A percentile compares a stretch with the other conserved stretches of the same genome.
These are phyloP conservation scores for Xylaria arbuscula DNA, from an alignment of 2,329 filamentous ascomycete genomes.

Conservation along the genomic window DNA sequence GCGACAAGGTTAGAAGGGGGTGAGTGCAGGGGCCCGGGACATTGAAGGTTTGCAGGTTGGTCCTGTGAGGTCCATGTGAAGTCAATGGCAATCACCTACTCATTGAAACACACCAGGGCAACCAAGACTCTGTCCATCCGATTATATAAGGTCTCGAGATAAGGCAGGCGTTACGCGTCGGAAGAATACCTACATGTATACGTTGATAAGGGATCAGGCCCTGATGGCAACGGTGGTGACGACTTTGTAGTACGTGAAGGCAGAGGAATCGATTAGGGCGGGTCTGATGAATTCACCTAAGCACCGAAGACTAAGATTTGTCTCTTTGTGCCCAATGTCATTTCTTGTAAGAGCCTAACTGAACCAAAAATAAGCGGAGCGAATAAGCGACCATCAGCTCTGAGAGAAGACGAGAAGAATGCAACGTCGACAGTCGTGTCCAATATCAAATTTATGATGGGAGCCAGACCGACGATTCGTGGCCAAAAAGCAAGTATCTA, in stretches of 20 bases:
- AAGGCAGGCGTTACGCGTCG: not conserved
- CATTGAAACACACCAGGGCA: not conserved
- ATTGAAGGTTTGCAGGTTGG: constrained; percentile 7
- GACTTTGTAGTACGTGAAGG: constrained; percentile 11
- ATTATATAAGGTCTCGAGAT: not conserved
- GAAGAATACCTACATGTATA: not conserved
- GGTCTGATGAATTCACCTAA: constrained; percentile 18
- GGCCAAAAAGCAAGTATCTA: constrained; percentile 21
- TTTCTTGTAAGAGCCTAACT: constrained; percentile 34
- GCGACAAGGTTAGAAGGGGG: not conserved
- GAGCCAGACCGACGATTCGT: constrained; percentile 10
- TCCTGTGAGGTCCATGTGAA: constrained; percentile 10
- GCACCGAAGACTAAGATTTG: not conserved
- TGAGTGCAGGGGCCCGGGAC: constrained; percentile 4
- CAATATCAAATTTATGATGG: not conserved
- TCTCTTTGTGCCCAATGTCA: constrained; percentile 38
- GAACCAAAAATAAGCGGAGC: constrained; percentile 32
- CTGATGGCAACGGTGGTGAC: constrained; percentile 8
- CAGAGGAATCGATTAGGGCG: constrained; percentile 6
- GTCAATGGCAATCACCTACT: constrained; percentile 17
- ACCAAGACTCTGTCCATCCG: constrained; percentile 14
- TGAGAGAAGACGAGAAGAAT: constrained; percentile 11
- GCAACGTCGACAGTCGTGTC: constrained; percentile 10
- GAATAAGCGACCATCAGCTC: constrained; percentile 24
- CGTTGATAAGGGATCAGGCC: not conserved